Percentiles rank a stretch among this genome's conserved stretches.
Conservation (phyloP, 2,329 filamentous ascomycete genomes). For the Exophiala aquamarina region DNA sequence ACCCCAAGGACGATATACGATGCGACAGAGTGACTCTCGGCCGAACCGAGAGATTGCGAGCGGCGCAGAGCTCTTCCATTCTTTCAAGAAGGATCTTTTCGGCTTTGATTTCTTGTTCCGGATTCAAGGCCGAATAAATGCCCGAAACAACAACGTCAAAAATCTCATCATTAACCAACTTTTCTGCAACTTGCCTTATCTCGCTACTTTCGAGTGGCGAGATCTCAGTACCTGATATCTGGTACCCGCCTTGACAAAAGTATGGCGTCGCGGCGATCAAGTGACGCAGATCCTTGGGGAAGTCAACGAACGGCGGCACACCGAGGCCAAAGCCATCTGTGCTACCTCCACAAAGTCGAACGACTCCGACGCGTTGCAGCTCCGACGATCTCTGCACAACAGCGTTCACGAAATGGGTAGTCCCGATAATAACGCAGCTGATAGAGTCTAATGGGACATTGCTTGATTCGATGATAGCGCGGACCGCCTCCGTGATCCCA, state of each 20-base stretch:
- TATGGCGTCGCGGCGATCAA: constrained; percentile 7
- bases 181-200: constrained; percentile 5
- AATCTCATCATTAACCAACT: constrained; percentile 39
- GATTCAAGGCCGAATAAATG: constrained; percentile 48
- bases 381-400: constrained; percentile 15
- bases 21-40: constrained; percentile 45
- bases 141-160: constrained; percentile 44
- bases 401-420: constrained; percentile 53
- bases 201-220: constrained; percentile 12
- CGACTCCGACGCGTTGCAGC: constrained; percentile 14
- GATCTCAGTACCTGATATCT: constrained; percentile 18
- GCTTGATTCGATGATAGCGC: constrained; percentile 36
- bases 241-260: constrained; percentile 17
- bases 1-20: constrained; percentile 42
- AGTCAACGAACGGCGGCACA: constrained; percentile 50
- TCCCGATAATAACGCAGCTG: constrained; percentile 51
- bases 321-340: constrained; percentile 18
- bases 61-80: constrained; percentile 36
- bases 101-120: constrained; percentile 31
- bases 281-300: constrained; percentile 41
- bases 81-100: constrained; percentile 37
- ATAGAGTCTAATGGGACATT: constrained; percentile 35
- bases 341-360: constrained; percentile 16
- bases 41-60: constrained; percentile 29
- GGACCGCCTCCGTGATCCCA: constrained; percentile 42